Percentiles rank a stretch among this genome's conserved stretches.
Evolutionary conservation across 2,329 filamentous ascomycete genomes (phyloP).

Genomic region (Claviceps paspali): DNA sequence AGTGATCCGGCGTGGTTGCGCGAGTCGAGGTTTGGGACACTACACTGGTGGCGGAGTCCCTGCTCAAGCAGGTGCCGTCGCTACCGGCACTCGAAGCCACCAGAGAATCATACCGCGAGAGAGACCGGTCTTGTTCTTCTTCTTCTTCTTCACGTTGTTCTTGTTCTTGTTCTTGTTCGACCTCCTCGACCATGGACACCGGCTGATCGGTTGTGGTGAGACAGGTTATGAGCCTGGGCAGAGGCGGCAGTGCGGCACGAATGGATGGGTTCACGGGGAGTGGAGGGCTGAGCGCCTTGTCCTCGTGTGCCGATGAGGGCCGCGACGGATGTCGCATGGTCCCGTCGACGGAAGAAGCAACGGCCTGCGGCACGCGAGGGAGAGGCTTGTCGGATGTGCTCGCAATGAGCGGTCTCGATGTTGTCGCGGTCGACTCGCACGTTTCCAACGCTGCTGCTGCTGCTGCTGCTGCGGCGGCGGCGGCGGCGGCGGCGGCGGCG

Average conservation of each 20-base stretch:
- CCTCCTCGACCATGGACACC: constrained; percentile 24
- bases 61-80: constrained; percentile 62
- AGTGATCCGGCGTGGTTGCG: constrained; percentile 68
- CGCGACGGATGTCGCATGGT: constrained; percentile 21
- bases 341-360: constrained; percentile 22
- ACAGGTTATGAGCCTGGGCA: constrained; percentile 42
- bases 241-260: constrained; percentile 34
- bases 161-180: no score
- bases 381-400: constrained; percentile 50
- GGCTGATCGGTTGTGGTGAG: constrained; percentile 31
- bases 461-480: no score
- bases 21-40: constrained; percentile 72
- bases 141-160: no score
- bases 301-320: constrained; percentile 27
- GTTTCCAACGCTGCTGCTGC: constrained; percentile 24
- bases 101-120: constrained; percentile 51
- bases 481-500: no score
- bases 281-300: constrained; percentile 25
- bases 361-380: constrained; percentile 46
- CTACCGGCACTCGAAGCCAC: constrained; percentile 65
- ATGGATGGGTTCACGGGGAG: constrained; percentile 34
- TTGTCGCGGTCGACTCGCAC: constrained; percentile 20
- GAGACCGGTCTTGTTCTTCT: constrained; percentile 33
- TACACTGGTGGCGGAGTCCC: constrained; percentile 67
- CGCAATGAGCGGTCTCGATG: constrained; percentile 20